These are phyloP conservation scores for Sistotremastrum niveocremeum DNA, from an alignment of 768 basidiomycete species.

Conservation along the genomic window DNA sequence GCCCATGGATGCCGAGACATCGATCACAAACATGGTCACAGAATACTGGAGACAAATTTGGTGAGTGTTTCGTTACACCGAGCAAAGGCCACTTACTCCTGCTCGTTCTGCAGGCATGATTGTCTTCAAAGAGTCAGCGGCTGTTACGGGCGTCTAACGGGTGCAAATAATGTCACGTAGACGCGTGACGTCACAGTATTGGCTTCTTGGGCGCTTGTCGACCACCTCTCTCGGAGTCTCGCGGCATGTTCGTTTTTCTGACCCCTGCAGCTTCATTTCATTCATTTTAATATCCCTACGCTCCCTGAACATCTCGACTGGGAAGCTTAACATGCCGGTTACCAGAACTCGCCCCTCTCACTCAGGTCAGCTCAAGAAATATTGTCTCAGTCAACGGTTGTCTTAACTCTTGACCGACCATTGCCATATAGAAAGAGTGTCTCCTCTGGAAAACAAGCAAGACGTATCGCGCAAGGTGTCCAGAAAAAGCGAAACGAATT, in stretches of 20 bases:
- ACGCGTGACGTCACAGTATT: conserved; percentile 11
- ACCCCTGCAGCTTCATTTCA: conserved; percentile 10
- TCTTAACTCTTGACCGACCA: no score
- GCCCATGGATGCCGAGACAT: conserved; percentile 80
- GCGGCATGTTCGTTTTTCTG: conserved; percentile 14
- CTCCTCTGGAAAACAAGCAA: no score
- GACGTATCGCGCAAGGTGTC: no score
- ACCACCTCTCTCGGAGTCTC: conserved; percentile 10
- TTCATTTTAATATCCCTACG: neutral
- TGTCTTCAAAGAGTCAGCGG: conserved; percentile 2
- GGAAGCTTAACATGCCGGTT: no score
- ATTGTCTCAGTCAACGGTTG: no score
- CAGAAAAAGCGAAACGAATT: no score
- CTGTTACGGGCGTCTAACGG: neutral
- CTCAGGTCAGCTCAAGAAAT: no score
- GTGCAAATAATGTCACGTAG: neutral
- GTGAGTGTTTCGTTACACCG: conserved; percentile 8
- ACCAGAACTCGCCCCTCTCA: no score
- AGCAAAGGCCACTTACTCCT: conserved; percentile 39
- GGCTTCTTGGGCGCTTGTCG: conserved; percentile 22
- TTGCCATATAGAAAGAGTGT: no score
- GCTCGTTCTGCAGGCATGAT: conserved; percentile 70
- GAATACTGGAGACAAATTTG: conserved; percentile 40
- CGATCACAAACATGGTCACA: conserved; percentile 81
- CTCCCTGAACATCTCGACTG: no score